Evolutionary conservation across 2,329 filamentous ascomycete species (phyloP), one percentile per base, ranked within the genome.

Genomic region (Epichloe coenophiala): DNA sequence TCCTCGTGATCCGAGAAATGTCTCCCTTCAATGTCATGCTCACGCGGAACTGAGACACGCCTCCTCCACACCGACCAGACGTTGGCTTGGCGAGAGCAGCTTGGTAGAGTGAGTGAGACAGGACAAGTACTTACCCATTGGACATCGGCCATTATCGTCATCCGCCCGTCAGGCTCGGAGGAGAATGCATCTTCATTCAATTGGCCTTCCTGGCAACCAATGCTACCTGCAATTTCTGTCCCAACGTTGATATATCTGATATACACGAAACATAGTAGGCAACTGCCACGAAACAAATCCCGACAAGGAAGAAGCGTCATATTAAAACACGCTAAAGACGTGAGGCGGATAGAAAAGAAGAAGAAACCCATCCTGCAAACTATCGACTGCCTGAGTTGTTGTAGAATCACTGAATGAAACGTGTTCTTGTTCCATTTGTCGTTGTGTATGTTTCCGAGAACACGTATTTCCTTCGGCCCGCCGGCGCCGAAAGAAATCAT

Each of bases 1-100:
- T 31, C 47, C 47, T 44, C 31, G 47, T 49, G 47, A 44, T 49
- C 17, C 12, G 31, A 44, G 31, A 49, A 49, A 37, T 37, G 21
- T 44, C 19, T 21, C 2, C 42, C 42, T 21, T 38, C 37, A 13
- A 7, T 39, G 31, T 19, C 39, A n/a, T 39, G 39, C 17, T 31
- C 31, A 43, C n/a, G n/a, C 40, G 13, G 31, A 44, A 31, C 47
- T 44, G 38, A 51, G 38, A 47, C 42, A 47, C 36, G 6, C 33
- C 17, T 21, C 43, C 49, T 17, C 36, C 15, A 40, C 37, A 15
- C 45, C 12, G 11, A 37, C 17, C 40, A 13, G n/a, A 13, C 15
- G 19, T 31, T 12, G 12, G 35, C 17, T 38, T 44, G 33, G 39
- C 17, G 17, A 15, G 13, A 33, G 42, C 27, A n/a, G 27, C 33